Percentiles rank a stretch among this genome's conserved stretches.
These are phyloP conservation scores for Brachypodium distachyon DNA, from an alignment of 202 grass and related monocot species.

Conservation along the genomic window DNA sequence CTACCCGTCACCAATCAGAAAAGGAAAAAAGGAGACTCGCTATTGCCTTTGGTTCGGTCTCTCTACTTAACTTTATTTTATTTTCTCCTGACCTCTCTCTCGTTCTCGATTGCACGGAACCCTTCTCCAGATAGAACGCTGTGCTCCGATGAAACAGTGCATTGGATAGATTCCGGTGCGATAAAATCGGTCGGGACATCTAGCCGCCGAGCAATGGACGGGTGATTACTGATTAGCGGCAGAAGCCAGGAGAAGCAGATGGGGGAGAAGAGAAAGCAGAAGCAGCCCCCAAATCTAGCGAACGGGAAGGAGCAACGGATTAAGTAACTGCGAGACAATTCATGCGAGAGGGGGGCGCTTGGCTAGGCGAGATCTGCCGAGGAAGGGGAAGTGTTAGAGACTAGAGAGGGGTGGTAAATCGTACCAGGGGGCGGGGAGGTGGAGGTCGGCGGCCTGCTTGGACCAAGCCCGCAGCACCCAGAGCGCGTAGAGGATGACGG, in stretches of 20 bases:
- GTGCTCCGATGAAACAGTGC: background rate
- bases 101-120: background rate
- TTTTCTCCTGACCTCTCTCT: background rate
- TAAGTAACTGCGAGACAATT: too few relatives aligned
- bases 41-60: constrained; percentile 5
- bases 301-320: too few relatives aligned
- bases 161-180: background rate
- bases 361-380: background rate
- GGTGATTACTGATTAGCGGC: background rate
- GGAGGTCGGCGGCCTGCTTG: constrained; percentile 13
- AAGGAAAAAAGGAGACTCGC: background rate
- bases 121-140: background rate
- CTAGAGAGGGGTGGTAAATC: background rate
- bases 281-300: background rate
- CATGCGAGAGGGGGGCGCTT: background rate
- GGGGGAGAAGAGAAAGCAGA: background rate
- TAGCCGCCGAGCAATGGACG: background rate
- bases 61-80: background rate
- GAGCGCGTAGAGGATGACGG: constrained; percentile 94
- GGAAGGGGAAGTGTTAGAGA: background rate
- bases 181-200: background rate
- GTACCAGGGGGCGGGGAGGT: constrained; percentile 54
- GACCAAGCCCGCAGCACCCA: constrained; percentile 88
- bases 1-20: background rate
- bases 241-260: background rate